These are phyloP conservation scores for Rhodamnia argentea DNA, from an alignment of 345 rosid genomes.

Conservation along the genomic window DNA sequence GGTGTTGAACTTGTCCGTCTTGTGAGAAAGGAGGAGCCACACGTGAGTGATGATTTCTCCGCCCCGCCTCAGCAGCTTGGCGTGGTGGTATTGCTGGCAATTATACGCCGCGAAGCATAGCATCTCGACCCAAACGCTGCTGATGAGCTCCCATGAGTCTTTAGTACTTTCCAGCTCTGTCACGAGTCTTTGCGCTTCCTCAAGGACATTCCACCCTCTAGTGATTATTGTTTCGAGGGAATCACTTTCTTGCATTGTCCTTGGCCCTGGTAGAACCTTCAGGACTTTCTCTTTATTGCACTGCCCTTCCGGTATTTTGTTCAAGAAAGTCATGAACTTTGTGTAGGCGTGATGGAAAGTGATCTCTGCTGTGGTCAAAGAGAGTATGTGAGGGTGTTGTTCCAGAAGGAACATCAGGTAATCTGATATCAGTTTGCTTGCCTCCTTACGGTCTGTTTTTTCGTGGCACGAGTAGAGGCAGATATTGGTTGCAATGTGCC, in stretches of 20 bases:
- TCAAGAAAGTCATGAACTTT: not conserved
- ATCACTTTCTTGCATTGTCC: rapidly evolving
- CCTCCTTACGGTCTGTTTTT: rapidly evolving
- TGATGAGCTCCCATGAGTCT: not conserved
- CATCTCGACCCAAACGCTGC: not conserved
- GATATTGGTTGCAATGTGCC: slow-evolving; percentile 16
- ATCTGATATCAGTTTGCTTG: slow-evolving; percentile 3
- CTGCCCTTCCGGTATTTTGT: not conserved
- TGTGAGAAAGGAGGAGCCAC: no score
- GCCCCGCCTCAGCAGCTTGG: not conserved
- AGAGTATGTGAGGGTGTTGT: not conserved
- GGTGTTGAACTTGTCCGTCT: no score
- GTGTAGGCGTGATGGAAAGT: not conserved
- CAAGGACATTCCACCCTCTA: not conserved
- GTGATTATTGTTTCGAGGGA: not conserved
- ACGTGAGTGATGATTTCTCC: not conserved
- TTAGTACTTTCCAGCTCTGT: not conserved
- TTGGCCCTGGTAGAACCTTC: not conserved
- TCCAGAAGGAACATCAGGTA: slow-evolving; percentile 4
- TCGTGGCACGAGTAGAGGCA: not conserved
- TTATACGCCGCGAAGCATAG: not conserved
- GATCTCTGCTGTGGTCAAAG: not conserved
- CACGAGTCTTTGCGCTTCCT: not conserved
- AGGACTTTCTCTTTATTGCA: not conserved
- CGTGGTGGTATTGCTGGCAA: not conserved